Evolutionary conservation across 352 stramenopile species (phyloP), one percentile per base, ranked within the genome.

Genomic region (Pythium aquatile): DNA sequence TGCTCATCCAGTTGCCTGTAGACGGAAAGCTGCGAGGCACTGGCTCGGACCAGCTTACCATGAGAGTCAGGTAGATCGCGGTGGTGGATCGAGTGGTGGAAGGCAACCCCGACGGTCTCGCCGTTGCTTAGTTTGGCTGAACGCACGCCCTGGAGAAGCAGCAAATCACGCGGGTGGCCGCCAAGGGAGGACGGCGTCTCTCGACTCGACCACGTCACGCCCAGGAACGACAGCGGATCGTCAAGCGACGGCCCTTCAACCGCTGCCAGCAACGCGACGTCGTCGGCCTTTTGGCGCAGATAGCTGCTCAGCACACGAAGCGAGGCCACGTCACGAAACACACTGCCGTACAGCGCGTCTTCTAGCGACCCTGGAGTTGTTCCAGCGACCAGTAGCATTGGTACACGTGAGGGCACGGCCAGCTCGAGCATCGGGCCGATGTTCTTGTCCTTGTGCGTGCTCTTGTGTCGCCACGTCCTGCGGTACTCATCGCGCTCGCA

Each of bases 31-130:
- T 81, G 73, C 37, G 64, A 78, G 13, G 79, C 29, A 10, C 74
- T 35, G 11, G 73, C 78, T 2, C 80, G 80, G 24, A 85, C 68
- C n/a, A 80, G 54, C 51, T 75, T 61, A 0, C 68, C 74, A 7
- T 46, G 29, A 3, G 17, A n/a, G 16, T 79, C 65, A 0, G 76
- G 76, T 11, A 87, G 52, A 49, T 81, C 74, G 1, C 66, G 69
- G 13, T 85, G 64, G 32, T 78, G 61, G 49, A 88, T 68, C 7
- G 79, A 85, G 55, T 88, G 79, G 9, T 70, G 48, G 10, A 85
- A 64, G 4, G 66, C 72, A 61, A 83, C 77, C 1, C 74, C 74
- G 61, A 88, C 71, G 20, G 69, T 68, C 53, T 87, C 77, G 51
- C 77, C 77, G 2, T 24, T 48, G 33, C 46, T 49, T 32, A 57